phyloP scores from a whole-genome alignment of 305 asterid genomes.

The Fraxinus nigra region DNA sequence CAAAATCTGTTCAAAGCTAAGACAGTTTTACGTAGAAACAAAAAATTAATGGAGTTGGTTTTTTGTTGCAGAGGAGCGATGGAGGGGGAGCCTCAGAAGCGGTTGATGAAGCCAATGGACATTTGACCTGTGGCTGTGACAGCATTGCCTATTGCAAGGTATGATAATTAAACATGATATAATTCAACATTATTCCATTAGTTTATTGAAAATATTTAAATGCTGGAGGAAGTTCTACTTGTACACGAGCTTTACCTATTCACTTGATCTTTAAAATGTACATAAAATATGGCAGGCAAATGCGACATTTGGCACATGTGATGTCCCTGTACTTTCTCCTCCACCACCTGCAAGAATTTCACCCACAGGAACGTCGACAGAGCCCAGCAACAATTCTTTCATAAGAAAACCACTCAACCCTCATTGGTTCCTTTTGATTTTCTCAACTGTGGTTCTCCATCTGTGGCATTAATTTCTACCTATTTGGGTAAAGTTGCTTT shows the following conservation, averaged over 20 bases:
- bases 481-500: not conserved
- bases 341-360: conserved; percentile 75
- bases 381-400: conserved; percentile 33
- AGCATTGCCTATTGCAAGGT: conserved; percentile 89
- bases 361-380: conserved; percentile 14
- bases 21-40: not conserved
- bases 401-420: conserved; percentile 28
- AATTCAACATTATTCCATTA: not conserved
- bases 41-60: not conserved
- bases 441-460: conserved; percentile 28
- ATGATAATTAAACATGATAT: not conserved
- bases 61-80: conserved; percentile 62
- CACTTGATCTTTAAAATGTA: not conserved
- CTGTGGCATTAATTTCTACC: conserved; percentile 25
- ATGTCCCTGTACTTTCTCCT: conserved; percentile 70
- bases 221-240: not conserved
- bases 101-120: conserved; percentile 88
- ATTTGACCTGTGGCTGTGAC: conserved; percentile 75
- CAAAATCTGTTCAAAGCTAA: not conserved
- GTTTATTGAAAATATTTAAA: not conserved
- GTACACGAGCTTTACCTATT: not conserved
- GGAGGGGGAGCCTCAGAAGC: conserved; percentile 95
- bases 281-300: conserved; percentile 42
- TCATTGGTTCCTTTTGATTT: conserved; percentile 38
- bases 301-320: conserved; percentile 59